phyloP scores from a whole-genome alignment of 495 filamentous ascomycete genomes.

The Trichoderma parareesei region DNA sequence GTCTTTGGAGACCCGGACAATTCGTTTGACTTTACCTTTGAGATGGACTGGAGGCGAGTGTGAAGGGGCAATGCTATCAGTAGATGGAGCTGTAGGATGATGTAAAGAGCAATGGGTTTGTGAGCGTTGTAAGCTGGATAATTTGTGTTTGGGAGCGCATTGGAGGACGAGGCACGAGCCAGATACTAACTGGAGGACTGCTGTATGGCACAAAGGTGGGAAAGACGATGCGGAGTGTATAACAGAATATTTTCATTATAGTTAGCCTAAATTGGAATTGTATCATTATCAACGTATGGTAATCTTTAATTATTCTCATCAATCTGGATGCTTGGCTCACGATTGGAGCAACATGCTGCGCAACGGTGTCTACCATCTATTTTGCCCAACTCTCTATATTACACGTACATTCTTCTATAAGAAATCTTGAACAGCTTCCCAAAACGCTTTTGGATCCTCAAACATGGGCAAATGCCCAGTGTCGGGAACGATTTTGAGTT shows the following conservation, averaged over 20 bases:
- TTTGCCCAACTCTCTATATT: not conserved
- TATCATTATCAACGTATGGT: too few species aligned
- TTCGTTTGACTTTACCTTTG: not conserved
- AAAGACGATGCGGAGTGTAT: too few species aligned
- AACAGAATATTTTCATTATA: too few species aligned
- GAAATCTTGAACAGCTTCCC: slow-evolving; percentile 49
- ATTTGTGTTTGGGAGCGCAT: not conserved
- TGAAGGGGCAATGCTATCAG: not conserved
- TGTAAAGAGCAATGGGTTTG: not conserved
- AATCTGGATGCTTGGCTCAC: too few species aligned
- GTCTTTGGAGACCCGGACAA: not conserved
- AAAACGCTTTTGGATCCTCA: slow-evolving; percentile 61
- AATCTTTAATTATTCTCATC: too few species aligned
- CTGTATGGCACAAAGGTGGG: too few species aligned
- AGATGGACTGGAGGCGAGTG: not conserved
- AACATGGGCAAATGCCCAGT: slow-evolving; percentile 81
- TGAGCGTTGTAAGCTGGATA: not conserved
- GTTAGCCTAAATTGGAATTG: too few species aligned
- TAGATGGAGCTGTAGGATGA: not conserved
- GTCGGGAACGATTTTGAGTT: slow-evolving; percentile 51
- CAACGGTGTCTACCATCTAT: not conserved
- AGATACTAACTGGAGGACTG: too few species aligned
- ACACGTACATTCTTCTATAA: slow-evolving; percentile 24
- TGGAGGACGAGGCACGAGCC: too few species aligned
- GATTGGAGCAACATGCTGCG: too few species aligned